A percentile compares a stretch with the other conserved stretches of the same genome.
Evolutionary conservation across 2,329 filamentous ascomycete genomes (phyloP).

Genomic region (Cercospora sojina): DNA sequence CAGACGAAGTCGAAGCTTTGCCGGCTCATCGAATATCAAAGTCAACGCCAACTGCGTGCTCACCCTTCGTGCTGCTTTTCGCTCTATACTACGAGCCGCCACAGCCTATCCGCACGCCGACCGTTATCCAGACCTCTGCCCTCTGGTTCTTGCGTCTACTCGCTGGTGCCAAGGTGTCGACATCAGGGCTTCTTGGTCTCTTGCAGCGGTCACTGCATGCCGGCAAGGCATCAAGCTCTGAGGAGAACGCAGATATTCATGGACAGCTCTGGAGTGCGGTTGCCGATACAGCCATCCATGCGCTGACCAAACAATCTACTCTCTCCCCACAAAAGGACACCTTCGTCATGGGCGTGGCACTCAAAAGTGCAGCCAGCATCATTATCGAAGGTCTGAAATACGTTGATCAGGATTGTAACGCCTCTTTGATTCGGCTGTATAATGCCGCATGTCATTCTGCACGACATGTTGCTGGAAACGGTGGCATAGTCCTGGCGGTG

Average conservation of each 20-base stretch:
- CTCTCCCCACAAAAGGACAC: conserved; percentile 18
- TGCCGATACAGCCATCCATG: conserved; percentile 15
- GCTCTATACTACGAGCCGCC: conserved; percentile 28
- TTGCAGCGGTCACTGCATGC: conserved; percentile 22
- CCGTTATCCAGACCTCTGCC: conserved; percentile 15
- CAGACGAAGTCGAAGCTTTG: conserved; percentile 61
- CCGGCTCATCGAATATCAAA: conserved; percentile 60
- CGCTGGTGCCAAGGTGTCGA: conserved; percentile 19
- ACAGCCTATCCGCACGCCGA: conserved; percentile 6
- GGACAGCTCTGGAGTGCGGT: conserved; percentile 22
- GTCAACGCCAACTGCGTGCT: conserved; percentile 52
- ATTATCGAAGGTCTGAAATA: conserved; percentile 60
- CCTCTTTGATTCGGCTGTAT: conserved; percentile 24
- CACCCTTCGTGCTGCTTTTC: conserved; percentile 59
- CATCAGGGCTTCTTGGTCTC: conserved; percentile 21
- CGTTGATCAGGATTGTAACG: neutral
- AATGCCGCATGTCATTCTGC: conserved; percentile 50
- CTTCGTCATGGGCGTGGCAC: conserved; percentile 39
- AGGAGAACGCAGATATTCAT: neutral
- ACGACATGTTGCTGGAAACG: conserved; percentile 64
- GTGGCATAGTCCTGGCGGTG: conserved; percentile 63
- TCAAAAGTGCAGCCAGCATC: conserved; percentile 67
- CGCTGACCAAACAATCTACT: conserved; percentile 12
- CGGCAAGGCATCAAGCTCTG: neutral
- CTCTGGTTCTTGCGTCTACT: conserved; percentile 25